Percentiles rank a stretch among this genome's conserved stretches.
Evolutionary conservation across 345 rosid genomes (phyloP).

Genomic region (Pugionium dolabratum): DNA sequence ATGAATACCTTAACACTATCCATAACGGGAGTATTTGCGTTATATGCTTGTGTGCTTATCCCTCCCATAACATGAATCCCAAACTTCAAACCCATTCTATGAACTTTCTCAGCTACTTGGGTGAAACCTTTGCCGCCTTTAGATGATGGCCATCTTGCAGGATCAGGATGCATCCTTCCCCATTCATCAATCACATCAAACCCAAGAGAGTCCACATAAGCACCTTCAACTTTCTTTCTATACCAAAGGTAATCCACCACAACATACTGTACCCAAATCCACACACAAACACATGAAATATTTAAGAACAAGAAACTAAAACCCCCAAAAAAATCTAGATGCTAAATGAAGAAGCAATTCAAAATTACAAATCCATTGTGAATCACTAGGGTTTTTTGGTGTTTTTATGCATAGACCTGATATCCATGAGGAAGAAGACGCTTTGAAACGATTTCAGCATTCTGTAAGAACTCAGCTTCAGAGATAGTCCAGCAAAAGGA

Average conservation of each 20-base stretch:
- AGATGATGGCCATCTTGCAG: constrained; percentile 91
- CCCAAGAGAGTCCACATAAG: constrained; percentile 68
- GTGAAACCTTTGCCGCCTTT: constrained; percentile 74
- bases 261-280: constrained; percentile 57
- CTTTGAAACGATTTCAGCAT: constrained; percentile 60
- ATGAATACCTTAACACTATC: constrained; percentile 55
- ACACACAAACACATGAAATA: neutral
- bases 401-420: constrained; percentile 46
- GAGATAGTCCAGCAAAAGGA: constrained; percentile 89
- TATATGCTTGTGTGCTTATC: constrained; percentile 84
- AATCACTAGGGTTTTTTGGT: constrained; percentile 2
- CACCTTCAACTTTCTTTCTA: constrained; percentile 73
- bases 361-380: no score
- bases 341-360: neutral
- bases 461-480: constrained; percentile 80
- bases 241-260: constrained; percentile 99
- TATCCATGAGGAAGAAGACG: constrained; percentile 71
- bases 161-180: constrained; percentile 91
- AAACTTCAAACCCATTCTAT: constrained; percentile 84
- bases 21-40: constrained; percentile 73
- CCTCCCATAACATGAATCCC: constrained; percentile 97
- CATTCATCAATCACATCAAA: constrained; percentile 93
- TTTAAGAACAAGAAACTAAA: neutral
- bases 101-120: constrained; percentile 74
- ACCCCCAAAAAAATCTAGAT: neutral